Conservation (phyloP, 1,284 basidiomycete species). For the Cryptococcus jaspeensis region DNA sequence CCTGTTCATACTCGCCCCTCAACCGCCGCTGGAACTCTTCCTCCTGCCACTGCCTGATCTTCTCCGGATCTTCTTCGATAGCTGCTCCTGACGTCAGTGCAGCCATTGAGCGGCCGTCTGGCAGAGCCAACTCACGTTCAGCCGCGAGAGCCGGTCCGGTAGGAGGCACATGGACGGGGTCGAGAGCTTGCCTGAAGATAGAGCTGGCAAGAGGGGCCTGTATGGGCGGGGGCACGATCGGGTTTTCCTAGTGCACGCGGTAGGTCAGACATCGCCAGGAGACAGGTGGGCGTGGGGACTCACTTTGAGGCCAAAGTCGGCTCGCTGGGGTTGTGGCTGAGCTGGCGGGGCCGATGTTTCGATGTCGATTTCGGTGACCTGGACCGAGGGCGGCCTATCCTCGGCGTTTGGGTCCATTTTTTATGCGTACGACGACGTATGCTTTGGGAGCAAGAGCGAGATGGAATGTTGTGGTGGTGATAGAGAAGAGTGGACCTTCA, state of each 20-base stretch:
- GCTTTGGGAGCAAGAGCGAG: background rate
- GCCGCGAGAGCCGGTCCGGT: constrained; percentile 9
- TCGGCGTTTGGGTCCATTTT: constrained; percentile 49
- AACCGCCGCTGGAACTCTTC: constrained; percentile 65
- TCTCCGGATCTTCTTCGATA: constrained; percentile 49
- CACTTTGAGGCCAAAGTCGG: constrained; percentile 9
- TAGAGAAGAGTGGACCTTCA: background rate
- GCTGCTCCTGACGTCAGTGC: background rate
- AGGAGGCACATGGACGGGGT: constrained; percentile 9
- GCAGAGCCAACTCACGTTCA: constrained; percentile 3
- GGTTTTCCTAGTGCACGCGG: constrained; percentile 12
- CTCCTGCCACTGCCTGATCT: constrained; percentile 66
- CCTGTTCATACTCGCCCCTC: constrained; percentile 72
- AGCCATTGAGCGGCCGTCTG: background rate
- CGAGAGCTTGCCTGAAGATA: constrained; percentile 37
- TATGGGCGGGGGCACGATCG: constrained; percentile 8
- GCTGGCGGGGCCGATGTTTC: constrained; percentile 23
- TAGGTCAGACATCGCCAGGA: background rate
- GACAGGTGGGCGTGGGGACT: background rate
- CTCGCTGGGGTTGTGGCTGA: constrained; percentile 6
- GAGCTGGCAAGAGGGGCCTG: constrained; percentile 30
- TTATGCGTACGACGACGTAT: too few relatives aligned
- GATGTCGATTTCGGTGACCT: constrained; percentile 45
- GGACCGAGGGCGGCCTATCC: constrained; percentile 34
- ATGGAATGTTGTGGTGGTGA: background rate